Evolutionary conservation across 179 eudicot species (phyloP), one percentile per base, ranked within the genome.

Genomic region (Actinidia chinensis): DNA sequence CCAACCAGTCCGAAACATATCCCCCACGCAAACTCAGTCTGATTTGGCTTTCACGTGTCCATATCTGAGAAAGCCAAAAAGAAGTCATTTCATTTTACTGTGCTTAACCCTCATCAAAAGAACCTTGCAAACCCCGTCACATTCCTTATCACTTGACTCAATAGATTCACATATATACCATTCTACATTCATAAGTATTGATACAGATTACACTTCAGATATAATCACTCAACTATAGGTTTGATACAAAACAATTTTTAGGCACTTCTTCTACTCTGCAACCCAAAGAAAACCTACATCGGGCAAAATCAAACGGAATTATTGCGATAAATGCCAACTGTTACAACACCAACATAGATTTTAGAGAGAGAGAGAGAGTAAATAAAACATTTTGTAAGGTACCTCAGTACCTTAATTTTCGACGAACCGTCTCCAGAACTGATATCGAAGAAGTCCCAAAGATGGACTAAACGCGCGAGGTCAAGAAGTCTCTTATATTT

Each of bases 31-130:
- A 96, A 92, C 75, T 96, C 99, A 6, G 97, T 91, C 82, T 96
- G 99, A n/a, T 82, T 84, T 92, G 98, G 66, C 99, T 79, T 94
- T 94, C 10, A 81, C 80, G 98, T 90, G 80, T 96, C 98, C 98
- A 96, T 79, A 96, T 88, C 98, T 96, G 91, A n/a, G n/a, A 65
- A 78, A 76, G 50, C 68, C 8, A 70, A 8, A 20, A 43, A 9
- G 36, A 12, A 71, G 61, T 59, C 28, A 51, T 59, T n/a, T 15
- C 67, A 56, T n/a, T n/a, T 63, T 36, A 36, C 28, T 15, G 71
- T 50, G 50, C 84, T 69, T 55, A 78, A 28, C 33, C 1, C 33
- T 28, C 2, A 28, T 28, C 33, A 28, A 28, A n/a, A n/a, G n/a
- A n/a, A n/a, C n/a, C n/a, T n/a, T n/a, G n/a, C n/a, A n/a, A n/a